A percentile compares a stretch with the other conserved stretches of the same genome.
Conservation (phyloP, 2,329 filamentous ascomycete genomes). For the Ceratocystis smalleyi region DNA sequence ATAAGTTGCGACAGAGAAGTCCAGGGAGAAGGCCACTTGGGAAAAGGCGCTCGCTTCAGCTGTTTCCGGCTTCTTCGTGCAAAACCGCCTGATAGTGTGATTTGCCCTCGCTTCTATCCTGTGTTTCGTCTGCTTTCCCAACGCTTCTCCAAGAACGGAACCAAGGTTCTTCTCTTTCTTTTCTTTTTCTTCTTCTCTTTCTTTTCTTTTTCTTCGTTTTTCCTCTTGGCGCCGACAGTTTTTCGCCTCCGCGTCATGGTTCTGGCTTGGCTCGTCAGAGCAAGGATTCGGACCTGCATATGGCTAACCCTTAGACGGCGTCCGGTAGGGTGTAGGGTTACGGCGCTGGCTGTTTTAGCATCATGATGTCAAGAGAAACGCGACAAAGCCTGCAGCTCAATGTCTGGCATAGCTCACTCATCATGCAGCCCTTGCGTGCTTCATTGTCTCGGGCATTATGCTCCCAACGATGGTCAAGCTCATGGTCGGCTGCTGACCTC, state of each 20-base stretch:
- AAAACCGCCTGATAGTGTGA: neutral
- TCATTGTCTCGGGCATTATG: conserved; percentile 23
- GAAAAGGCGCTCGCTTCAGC: neutral
- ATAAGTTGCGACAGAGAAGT: neutral
- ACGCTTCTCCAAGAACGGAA: neutral
- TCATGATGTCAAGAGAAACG: neutral
- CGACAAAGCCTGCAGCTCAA: neutral
- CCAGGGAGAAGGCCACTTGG: neutral
- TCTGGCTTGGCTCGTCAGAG: neutral
- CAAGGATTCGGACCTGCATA: conserved; percentile 1
- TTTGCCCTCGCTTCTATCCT: neutral
- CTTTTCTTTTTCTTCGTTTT: too few relatives aligned
- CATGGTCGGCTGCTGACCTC: neutral
- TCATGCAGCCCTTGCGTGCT: neutral
- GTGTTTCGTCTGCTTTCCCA: neutral
- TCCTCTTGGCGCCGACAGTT: neutral
- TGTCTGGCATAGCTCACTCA: neutral
- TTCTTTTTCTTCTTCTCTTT: neutral
- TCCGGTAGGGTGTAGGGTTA: too few relatives aligned
- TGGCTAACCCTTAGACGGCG: neutral
- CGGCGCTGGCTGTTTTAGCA: too few relatives aligned
- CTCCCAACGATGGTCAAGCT: conserved; percentile 24
- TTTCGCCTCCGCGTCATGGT: conserved; percentile 1
- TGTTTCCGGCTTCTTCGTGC: neutral
- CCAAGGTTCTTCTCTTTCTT: neutral